Base-by-base conservation (phyloP, 257 asterid species). In the Plectranthus barbatus region DNA sequence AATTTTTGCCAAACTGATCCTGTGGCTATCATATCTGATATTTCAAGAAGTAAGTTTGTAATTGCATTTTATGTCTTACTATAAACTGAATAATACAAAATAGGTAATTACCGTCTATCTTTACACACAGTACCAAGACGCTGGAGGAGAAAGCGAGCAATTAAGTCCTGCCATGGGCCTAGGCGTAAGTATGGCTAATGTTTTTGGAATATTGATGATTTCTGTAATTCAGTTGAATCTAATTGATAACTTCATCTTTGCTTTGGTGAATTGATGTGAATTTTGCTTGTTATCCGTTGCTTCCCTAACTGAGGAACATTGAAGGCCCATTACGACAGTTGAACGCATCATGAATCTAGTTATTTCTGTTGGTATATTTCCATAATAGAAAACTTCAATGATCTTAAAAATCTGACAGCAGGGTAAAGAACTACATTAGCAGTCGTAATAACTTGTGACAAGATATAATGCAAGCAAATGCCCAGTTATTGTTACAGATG, bases 81-180 rank as follows among this genome's bases (percentile, higher is more conserved):
- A 24, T 70, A 21, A 48, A 68, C 54, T 66, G 36, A 63, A 53
- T 24, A 31, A 31, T 40, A 46, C 44, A 71, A 33, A 23, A 63
- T 78, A 58, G 74, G 65, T 81, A 47, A 80, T 79, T 72, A 70
- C 48, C 67, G 70, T 66, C 50, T 54, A 81, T 81, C 77, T 81
- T 79, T 76, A 70, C 84, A 79, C 76, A 57, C 82, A 91, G 95
- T 86, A 80, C 81, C 86, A 36, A 84, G 79, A 69, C 88, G 86
- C 75, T 86, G 96, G 98, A 83, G 76, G 83, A 76, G 75, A 77
- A 74, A 78, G 77, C 84, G 95, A 63, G 81, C 80, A 63, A 84
- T 86, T 70, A 74, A 67, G 67, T 53, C 81, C 78, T 83, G 86
- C 75, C 98, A 83, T 72, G 83, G 76, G 82, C 82, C 90, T 70